Evolutionary conservation across 2,329 filamentous ascomycete genomes (phyloP), one percentile per base, ranked within the genome.

Genomic region (Aureobasidium sp.): DNA sequence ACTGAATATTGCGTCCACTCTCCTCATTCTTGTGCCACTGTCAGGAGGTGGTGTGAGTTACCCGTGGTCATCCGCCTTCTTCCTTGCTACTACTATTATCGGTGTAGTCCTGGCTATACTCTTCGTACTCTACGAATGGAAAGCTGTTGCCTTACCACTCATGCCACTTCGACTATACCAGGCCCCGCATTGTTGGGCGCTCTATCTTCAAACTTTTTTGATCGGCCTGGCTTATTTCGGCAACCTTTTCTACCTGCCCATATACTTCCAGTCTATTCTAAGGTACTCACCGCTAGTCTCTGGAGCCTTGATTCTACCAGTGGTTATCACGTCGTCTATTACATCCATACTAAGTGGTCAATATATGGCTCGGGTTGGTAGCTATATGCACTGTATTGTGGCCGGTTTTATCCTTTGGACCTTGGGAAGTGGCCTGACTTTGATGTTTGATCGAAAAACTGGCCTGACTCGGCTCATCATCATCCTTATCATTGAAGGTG

Each of bases 1-100:
- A 1, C 71, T 83, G 0, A 77, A 80, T 7, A 71, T 83, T 6
- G 76, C 72, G 0, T 79, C 80, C 5, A 74, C 77, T 0, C 70
- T 82, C 1, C 67, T 82, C 1, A 74, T 83, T 62, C 68, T 82
- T 0, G 79, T 80, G 0, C 65, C 84, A 36, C 82, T 82, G 2
- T 87, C 84, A 83, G 84, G 83, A 34, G 85, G 84, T 1, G 80
- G 79, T 47, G 76, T 83, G 64, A 52, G 31, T 15, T 84, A 85
- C 65, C 67, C 77, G 0, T 87, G 84, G 84, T 70, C 76, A 1
- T 83, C 81, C 0, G 71, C 74, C 0, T 79, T 83, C 65, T 82
- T 86, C 17, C 76, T 87, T 49, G 76, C 75, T 0, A 81, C 83
- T 0, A 67, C 87, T 0, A 71, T 82, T 0, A 69, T 84, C 1